Percentiles rank a stretch among this genome's conserved stretches.
Conservation (phyloP, 1,284 basidiomycete genomes). For the Ganoderma sinense region DNA sequence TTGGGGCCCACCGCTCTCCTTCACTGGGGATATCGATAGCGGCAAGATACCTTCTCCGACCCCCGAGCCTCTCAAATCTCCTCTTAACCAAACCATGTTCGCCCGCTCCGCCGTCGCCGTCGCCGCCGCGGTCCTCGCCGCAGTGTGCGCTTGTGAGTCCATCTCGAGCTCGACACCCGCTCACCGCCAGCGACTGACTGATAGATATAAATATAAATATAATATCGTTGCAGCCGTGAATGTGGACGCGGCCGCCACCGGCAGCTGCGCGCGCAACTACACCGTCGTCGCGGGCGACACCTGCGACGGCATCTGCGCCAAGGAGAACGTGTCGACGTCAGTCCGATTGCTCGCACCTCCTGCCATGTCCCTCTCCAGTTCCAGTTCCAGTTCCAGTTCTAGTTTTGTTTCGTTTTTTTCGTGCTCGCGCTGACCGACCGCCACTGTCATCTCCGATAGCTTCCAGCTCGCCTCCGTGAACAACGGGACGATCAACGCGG, state of each 20-base stretch:
- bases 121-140: no score
- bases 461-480: constrained; percentile 76
- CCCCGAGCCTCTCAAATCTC: no score
- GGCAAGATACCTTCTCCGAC: background rate
- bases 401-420: background rate
- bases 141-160: no score
- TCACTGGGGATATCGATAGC: constrained; percentile 12
- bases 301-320: constrained; percentile 72
- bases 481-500: constrained; percentile 50
- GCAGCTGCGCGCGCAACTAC: constrained; percentile 63
- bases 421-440: constrained; percentile 42
- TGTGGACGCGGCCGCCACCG: no score
- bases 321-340: constrained; percentile 69
- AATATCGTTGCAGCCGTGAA: background rate
- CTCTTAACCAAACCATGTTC: no score
- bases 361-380: no score
- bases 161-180: no score
- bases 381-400: no score
- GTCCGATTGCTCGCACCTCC: no score
- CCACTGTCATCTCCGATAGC: constrained; percentile 46
- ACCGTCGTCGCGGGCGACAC: constrained; percentile 63
- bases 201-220: no score
- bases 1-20: constrained; percentile 17
- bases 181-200: no score
- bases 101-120: no score